phyloP scores from a whole-genome alignment of 306 rosid genomes.

The Prunus dulcis region DNA sequence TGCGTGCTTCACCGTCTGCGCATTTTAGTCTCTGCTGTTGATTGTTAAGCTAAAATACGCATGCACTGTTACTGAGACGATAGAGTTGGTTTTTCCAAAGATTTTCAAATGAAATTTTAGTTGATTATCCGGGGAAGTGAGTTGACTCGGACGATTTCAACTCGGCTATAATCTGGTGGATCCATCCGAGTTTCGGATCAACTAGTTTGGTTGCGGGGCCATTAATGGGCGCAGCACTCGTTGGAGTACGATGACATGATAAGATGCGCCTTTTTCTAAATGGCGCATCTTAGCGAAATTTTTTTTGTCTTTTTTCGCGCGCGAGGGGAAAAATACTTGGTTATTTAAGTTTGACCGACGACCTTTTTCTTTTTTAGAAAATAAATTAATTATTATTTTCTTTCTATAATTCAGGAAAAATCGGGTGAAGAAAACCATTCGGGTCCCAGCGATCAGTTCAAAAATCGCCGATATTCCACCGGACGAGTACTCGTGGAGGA shows the following conservation, averaged over 20 bases:
- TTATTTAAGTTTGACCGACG: slow-evolving; percentile 1
- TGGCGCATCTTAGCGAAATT: neutral
- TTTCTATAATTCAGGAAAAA: slow-evolving; percentile 52
- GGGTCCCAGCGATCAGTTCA: slow-evolving; percentile 81
- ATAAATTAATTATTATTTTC: neutral
- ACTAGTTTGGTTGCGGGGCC: slow-evolving; percentile 33
- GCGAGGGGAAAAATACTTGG: slow-evolving; percentile 10
- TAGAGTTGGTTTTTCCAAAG: neutral
- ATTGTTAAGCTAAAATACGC: neutral
- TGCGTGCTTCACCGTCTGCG: neutral
- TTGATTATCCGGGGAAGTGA: neutral
- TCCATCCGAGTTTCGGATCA: slow-evolving; percentile 24
- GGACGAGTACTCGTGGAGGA: slow-evolving; percentile 91
- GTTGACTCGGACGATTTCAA: slow-evolving; percentile 15
- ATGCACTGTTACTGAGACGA: neutral
- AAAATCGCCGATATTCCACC: slow-evolving; percentile 88
- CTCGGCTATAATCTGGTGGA: neutral
- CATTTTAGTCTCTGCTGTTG: neutral
- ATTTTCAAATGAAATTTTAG: neutral
- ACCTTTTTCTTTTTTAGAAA: no score
- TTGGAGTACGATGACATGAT: slow-evolving; percentile 31
- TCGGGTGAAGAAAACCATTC: slow-evolving; percentile 64
- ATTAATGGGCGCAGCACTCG: slow-evolving; percentile 33
- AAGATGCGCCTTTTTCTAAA: slow-evolving; percentile 7
- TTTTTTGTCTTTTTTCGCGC: slow-evolving; percentile 4